Conservation (phyloP, 192 early-diverging fungal species). For the Coemansia sp. region DNA sequence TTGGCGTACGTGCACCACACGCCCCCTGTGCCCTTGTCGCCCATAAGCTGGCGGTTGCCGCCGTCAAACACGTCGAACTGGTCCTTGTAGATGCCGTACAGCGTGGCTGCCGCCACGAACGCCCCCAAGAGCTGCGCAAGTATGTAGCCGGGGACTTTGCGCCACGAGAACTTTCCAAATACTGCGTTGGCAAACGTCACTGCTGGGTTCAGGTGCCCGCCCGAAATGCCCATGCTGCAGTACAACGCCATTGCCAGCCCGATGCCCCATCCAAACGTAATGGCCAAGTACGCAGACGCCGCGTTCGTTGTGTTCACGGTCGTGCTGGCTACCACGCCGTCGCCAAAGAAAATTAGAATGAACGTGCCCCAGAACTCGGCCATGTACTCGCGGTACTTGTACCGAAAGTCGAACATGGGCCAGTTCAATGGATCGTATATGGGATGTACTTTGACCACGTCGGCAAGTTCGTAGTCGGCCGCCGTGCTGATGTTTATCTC, state of each 20-base stretch:
- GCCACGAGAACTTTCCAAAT: conserved; percentile 68
- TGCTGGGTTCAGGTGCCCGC: conserved; percentile 78
- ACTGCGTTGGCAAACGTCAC: conserved; percentile 67
- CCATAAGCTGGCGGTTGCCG: conserved; percentile 52
- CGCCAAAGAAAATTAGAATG: conserved; percentile 64
- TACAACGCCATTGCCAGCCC: conserved; percentile 66
- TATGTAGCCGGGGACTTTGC: conserved; percentile 66
- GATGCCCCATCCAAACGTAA: conserved; percentile 65
- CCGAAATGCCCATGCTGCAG: conserved; percentile 64
- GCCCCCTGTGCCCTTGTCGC: conserved; percentile 57
- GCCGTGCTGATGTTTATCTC: conserved; percentile 39
- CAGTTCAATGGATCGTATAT: conserved; percentile 51
- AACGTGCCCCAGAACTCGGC: conserved; percentile 78
- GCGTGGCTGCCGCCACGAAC: conserved; percentile 66
- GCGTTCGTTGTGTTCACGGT: conserved; percentile 48
- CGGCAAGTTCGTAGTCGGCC: conserved; percentile 47
- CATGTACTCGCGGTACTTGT: conserved; percentile 59
- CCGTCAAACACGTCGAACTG: conserved; percentile 60
- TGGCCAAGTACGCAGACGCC: conserved; percentile 53
- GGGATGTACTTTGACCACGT: conserved; percentile 27
- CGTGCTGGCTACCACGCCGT: conserved; percentile 62
- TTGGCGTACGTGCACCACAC: conserved; percentile 68
- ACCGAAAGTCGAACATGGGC: conserved; percentile 36
- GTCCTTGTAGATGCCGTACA: conserved; percentile 64
- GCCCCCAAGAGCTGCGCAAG: conserved; percentile 70